Base-by-base conservation (phyloP, 1,139 yeast genomes). In the Suhomyces bokatorum region DNA sequence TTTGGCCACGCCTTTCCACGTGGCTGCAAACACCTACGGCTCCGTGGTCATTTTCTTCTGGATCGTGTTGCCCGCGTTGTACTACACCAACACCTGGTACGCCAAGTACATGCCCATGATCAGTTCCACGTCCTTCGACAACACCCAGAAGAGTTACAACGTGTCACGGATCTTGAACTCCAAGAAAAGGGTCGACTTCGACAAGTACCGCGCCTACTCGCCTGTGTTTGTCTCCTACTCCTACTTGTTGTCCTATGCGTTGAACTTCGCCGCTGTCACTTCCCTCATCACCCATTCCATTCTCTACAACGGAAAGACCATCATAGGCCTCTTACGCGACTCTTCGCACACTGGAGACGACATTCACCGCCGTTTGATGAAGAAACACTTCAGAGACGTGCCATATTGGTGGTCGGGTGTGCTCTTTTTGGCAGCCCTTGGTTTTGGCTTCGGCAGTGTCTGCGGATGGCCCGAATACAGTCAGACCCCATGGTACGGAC, bases 31-130 rank as follows among this genome's bases (percentile, higher is more conserved):
- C 44, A 58, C 58, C 20, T 53, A 53, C 33, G 52, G 52, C 11
- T 51, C 58, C n/a, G 54, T 48, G 35, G 47, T 72, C 30, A 61
- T 77, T 12, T 70, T 70, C 44, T 78, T 75, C 72, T 57, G 64
- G 38, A 50, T 78, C 32, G 56, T 73, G 26, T 66, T 69, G 29
- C 73, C 81, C 4, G 70, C 68, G n/a, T 47, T 81, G 11, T 81
- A 77, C 52, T 81, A 70, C 60, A 59, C 75, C 32, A 80, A 80
- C 55, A 64, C 66, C 37, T 77, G 79, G 76, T 76, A 67, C 57
- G 75, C 82, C 3, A 71, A 66, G 40, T 80, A 69, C 57, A 57
- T 78, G 53, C 86, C 85, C 29, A 73, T 78, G 60, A 63, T 68
- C 14, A 68, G 70, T 29, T 62, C 74, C 11, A 54, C 63, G 26